A percentile compares a stretch with the other conserved stretches of the same genome.
phyloP scores from a whole-genome alignment of 2,329 filamentous ascomycete species.

The Ophiobolus disseminans region DNA sequence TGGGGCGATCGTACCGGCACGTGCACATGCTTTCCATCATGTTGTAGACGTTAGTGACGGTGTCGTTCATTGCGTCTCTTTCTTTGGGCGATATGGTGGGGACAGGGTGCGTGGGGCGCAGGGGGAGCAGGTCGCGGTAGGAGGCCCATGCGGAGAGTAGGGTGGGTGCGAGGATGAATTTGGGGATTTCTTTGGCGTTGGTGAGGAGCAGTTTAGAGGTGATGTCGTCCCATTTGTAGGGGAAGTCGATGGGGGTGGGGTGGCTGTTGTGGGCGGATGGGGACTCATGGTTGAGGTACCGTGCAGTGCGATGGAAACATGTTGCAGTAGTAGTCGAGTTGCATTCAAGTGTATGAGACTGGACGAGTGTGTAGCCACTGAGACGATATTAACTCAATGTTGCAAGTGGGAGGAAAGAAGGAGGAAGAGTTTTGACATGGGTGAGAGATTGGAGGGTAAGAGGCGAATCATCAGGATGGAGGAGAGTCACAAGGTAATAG shows the following conservation, averaged over 20 bases:
- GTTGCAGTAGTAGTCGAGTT: too few species aligned
- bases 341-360: too few species aligned
- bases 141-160: background rate
- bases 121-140: constrained; percentile 3
- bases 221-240: background rate
- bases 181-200: background rate
- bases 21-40: constrained; percentile 10
- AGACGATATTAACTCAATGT: too few species aligned
- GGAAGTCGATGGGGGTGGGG: background rate
- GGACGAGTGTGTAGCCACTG: too few species aligned
- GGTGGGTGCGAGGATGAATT: background rate
- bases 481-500: background rate
- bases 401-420: background rate
- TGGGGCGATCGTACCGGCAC: constrained; percentile 8
- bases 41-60: constrained; percentile 2
- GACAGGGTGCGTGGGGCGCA: constrained; percentile 2
- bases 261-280: background rate
- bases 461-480: background rate
- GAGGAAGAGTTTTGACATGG: background rate
- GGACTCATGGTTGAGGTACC: background rate
- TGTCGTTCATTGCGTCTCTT: constrained; percentile 1
- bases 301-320: background rate
- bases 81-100: constrained; percentile 1
- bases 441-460: background rate
- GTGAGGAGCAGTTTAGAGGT: background rate